Conservation (phyloP, 2,329 filamentous ascomycete species). For the Acrocalymma vagum region DNA sequence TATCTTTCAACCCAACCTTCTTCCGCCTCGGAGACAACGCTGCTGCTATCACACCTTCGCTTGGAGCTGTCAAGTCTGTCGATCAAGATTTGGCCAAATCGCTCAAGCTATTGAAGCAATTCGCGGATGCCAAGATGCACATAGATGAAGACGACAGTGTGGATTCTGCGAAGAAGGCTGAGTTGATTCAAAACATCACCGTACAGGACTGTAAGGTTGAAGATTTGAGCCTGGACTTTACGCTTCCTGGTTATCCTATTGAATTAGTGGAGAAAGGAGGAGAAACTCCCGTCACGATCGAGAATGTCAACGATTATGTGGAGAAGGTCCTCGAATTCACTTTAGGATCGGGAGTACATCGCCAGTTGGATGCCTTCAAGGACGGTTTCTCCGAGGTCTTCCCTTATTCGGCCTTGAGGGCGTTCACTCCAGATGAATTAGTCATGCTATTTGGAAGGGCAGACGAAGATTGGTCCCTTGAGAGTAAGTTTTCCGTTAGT, state of each 20-base stretch:
- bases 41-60: constrained; percentile 76
- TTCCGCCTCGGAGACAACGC: constrained; percentile 87
- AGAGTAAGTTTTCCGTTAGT: constrained; percentile 72
- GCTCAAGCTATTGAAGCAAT: constrained; percentile 85
- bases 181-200: constrained; percentile 72
- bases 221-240: constrained; percentile 92
- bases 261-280: constrained; percentile 81
- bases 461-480: constrained; percentile 96
- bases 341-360: constrained; percentile 84
- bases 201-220: constrained; percentile 83
- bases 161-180: constrained; percentile 73
- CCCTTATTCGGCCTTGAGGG: constrained; percentile 88
- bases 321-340: constrained; percentile 93
- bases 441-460: constrained; percentile 93
- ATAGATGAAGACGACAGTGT: constrained; percentile 77
- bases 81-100: constrained; percentile 88
- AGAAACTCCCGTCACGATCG: constrained; percentile 79
- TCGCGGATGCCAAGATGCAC: constrained; percentile 81
- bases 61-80: constrained; percentile 89
- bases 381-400: constrained; percentile 94
- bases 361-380: constrained; percentile 91
- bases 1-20: constrained; percentile 97
- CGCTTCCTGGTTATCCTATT: constrained; percentile 90
- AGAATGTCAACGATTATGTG: constrained; percentile 90
- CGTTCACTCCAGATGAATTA: constrained; percentile 94